Conservation (phyloP, 2,329 filamentous ascomycete genomes). For the Colletotrichum chlorophyti region DNA sequence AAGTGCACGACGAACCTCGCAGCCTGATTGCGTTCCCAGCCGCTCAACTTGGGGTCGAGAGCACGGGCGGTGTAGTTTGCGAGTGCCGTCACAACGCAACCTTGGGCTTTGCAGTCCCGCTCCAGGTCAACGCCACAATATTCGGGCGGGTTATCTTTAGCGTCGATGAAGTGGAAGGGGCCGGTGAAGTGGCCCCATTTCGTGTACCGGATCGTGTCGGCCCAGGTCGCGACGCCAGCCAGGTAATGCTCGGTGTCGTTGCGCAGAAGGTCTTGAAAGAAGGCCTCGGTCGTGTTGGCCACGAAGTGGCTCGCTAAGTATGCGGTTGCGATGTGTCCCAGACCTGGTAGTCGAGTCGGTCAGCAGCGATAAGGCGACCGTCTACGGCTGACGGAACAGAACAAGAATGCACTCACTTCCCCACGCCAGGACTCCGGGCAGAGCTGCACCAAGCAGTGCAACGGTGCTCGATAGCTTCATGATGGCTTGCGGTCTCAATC, state of each 20-base stretch:
- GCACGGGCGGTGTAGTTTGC: slow-evolving; percentile 66
- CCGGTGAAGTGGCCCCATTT: slow-evolving; percentile 67
- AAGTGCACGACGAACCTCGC: slow-evolving; percentile 74
- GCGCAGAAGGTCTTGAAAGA: slow-evolving; percentile 64
- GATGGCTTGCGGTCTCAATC: slow-evolving; percentile 1
- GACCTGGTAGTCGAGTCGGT: slow-evolving; percentile 44
- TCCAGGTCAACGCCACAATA: slow-evolving; percentile 63
- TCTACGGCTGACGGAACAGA: not conserved
- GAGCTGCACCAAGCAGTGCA: slow-evolving; percentile 36
- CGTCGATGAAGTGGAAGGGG: slow-evolving; percentile 74
- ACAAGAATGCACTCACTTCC: slow-evolving; percentile 43
- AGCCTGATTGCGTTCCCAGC: slow-evolving; percentile 60
- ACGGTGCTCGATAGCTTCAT: slow-evolving; percentile 40
- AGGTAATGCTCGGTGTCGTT: slow-evolving; percentile 64
- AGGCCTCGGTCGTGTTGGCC: slow-evolving; percentile 58
- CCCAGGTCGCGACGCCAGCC: slow-evolving; percentile 70
- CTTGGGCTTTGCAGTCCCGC: slow-evolving; percentile 66
- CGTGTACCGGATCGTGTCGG: slow-evolving; percentile 70
- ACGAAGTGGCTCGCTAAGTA: slow-evolving; percentile 69
- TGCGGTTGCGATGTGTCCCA: slow-evolving; percentile 71
- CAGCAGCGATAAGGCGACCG: slow-evolving; percentile 6
- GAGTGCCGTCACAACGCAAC: slow-evolving; percentile 68
- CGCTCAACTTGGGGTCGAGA: slow-evolving; percentile 51
- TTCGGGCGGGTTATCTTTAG: slow-evolving; percentile 65
- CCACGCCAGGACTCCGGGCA: slow-evolving; percentile 46